These are phyloP conservation scores for Syzygium malaccense DNA, from an alignment of 441 rosid species.

Conservation along the genomic window DNA sequence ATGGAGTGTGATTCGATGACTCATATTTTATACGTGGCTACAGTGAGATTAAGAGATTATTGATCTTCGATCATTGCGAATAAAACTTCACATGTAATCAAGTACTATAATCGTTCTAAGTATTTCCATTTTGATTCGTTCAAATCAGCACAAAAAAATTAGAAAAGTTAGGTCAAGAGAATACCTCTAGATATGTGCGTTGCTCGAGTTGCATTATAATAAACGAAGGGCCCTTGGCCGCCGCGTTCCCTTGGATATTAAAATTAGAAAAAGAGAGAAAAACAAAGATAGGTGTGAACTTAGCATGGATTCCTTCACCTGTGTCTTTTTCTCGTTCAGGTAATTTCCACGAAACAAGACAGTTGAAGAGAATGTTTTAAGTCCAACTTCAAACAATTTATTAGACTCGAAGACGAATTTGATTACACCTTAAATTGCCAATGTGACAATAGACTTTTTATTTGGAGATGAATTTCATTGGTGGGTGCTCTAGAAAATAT, in stretches of 20 bases:
- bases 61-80: not conserved
- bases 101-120: not conserved
- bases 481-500: not conserved
- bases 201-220: not conserved
- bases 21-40: not conserved
- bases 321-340: not conserved
- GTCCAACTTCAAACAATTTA: not conserved
- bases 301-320: not conserved
- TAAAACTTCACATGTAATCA: not conserved
- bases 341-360: not conserved
- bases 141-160: not conserved
- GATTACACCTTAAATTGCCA: not conserved
- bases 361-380: not conserved
- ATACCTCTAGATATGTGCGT: no score
- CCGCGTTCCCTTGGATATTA: not conserved
- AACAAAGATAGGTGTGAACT: not conserved
- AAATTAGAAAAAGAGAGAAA: rapidly evolving
- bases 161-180: no score
- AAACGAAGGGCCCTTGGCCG: not conserved
- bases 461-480: not conserved
- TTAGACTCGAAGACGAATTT: not conserved
- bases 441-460: not conserved
- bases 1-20: not conserved
- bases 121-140: not conserved
- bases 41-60: not conserved